Evolutionary conservation across 352 stramenopile species (phyloP), one percentile per base, ranked within the genome.

Genomic region (Phytophthora hybrid): DNA sequence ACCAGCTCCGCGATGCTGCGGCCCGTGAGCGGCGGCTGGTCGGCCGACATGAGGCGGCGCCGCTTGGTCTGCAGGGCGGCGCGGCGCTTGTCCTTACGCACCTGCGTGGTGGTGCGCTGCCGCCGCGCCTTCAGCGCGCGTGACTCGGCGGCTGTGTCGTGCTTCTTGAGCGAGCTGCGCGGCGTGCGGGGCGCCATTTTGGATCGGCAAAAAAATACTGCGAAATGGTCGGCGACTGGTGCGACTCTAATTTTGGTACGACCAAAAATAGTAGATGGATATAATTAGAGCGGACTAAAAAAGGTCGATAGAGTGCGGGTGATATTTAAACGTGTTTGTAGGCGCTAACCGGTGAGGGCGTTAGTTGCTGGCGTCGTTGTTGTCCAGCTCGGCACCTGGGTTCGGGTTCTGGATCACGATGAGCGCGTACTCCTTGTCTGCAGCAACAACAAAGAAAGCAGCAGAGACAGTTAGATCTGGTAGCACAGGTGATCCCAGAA

Each of bases 391-490:
- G 1, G 82, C 73, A 46, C 83, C 79, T 31, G 86, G 81, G 70
- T 95, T 93, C 37, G 88, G 88, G 64, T 97, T 97, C 80, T 98
- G 94, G 63, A 98, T 91, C 52, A 98, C 94, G 46, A 98, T 97
- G 49, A 99, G 83, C 69, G 97, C 84, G 73, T 97, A 99, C 60
- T 97, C 93, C 65, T 98, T 97, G 63, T 99, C 93, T 74, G 76
- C 26, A 73, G 23, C 54, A 66, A 31, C 11, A 34, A 23, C 37
- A 58, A 53, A 34, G 59, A 70, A 8, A 61, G 26, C 26, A 70
- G 29, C 49, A 66, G 7, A 63, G 57, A 13, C 34, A 41, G 34
- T 41, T 41, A 41, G 34, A 41, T 41, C 34, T 41, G 34, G 34
- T 11, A 41, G 34, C 34, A 14, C 8, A 9, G 13, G 34, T 11